Percentiles rank a stretch among this genome's conserved stretches.
phyloP scores from a whole-genome alignment of 352 stramenopile genomes.

The Globisporangium orthogonon region DNA sequence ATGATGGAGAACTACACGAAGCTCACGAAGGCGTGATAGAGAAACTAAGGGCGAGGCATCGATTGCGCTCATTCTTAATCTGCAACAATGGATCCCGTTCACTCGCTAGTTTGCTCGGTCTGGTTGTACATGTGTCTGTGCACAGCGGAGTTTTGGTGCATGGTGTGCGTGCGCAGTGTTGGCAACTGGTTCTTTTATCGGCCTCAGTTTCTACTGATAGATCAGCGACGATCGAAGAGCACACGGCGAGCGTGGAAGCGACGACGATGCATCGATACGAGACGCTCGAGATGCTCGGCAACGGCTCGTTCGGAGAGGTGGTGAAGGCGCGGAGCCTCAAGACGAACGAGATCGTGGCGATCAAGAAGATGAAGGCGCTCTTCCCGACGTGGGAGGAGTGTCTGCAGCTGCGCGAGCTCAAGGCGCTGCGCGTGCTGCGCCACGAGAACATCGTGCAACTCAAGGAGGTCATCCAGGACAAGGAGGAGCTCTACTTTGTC shows the following conservation, averaged over 20 bases:
- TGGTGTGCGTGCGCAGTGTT: no score
- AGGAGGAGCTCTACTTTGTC: slow-evolving; percentile 85
- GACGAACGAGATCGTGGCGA: slow-evolving; percentile 86
- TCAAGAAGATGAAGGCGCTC: slow-evolving; percentile 83
- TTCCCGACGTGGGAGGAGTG: slow-evolving; percentile 82
- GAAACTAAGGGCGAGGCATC: background rate
- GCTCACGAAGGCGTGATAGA: slow-evolving; percentile 48
- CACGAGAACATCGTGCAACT: slow-evolving; percentile 84
- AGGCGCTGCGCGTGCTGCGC: slow-evolving; percentile 61
- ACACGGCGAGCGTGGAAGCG: no score
- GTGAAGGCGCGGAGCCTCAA: slow-evolving; percentile 87
- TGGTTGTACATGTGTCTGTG: no score
- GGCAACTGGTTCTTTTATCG: no score
- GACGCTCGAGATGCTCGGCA: slow-evolving; percentile 87
- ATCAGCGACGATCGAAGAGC: no score
- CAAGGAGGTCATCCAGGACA: slow-evolving; percentile 83
- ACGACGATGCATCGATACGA: slow-evolving; percentile 87
- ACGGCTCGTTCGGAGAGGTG: slow-evolving; percentile 93
- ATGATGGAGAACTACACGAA: slow-evolving; percentile 63
- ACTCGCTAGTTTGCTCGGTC: no score
- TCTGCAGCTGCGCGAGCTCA: slow-evolving; percentile 76
- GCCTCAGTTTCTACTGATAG: no score
- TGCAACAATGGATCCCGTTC: no score
- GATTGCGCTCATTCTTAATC: no score
- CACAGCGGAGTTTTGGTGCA: no score